phyloP scores from a whole-genome alignment of 148 eudicot genomes.

The Fagopyrum esculentum region DNA sequence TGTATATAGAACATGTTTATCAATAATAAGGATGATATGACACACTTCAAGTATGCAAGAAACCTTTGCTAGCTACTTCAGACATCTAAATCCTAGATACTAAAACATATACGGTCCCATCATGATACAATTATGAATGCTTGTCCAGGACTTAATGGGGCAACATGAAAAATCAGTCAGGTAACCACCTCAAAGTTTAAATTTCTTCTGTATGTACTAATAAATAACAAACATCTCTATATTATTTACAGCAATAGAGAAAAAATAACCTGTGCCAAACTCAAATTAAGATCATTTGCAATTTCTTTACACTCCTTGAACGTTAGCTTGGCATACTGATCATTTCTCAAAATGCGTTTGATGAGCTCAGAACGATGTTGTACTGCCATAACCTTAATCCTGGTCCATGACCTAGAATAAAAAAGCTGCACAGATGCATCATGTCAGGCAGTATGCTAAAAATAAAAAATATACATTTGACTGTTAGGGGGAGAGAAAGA shows the following conservation, averaged over 20 bases:
- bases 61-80: not conserved
- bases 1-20: not conserved
- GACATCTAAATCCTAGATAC: not conserved
- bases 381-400: slow-evolving; percentile 73
- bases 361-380: slow-evolving; percentile 81
- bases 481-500: not conserved
- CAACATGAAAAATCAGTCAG: not conserved
- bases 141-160: not conserved
- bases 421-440: slow-evolving; percentile 52
- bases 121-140: not conserved
- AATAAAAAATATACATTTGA: not conserved
- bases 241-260: not conserved
- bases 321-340: slow-evolving; percentile 52
- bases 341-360: slow-evolving; percentile 56
- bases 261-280: slow-evolving; percentile 75
- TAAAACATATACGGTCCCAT: not conserved
- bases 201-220: not conserved
- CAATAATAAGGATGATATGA: not conserved
- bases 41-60: not conserved
- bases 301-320: slow-evolving; percentile 73
- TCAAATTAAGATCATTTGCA: slow-evolving; percentile 75
- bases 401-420: slow-evolving; percentile 71
- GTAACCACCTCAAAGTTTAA: slow-evolving; percentile 1
- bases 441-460: slow-evolving; percentile 1
- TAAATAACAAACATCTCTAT: not conserved